A percentile compares a stretch with the other conserved stretches of the same genome.
phyloP scores from a whole-genome alignment of 2,329 filamentous ascomycete genomes.

The Monosporascus sp. region DNA sequence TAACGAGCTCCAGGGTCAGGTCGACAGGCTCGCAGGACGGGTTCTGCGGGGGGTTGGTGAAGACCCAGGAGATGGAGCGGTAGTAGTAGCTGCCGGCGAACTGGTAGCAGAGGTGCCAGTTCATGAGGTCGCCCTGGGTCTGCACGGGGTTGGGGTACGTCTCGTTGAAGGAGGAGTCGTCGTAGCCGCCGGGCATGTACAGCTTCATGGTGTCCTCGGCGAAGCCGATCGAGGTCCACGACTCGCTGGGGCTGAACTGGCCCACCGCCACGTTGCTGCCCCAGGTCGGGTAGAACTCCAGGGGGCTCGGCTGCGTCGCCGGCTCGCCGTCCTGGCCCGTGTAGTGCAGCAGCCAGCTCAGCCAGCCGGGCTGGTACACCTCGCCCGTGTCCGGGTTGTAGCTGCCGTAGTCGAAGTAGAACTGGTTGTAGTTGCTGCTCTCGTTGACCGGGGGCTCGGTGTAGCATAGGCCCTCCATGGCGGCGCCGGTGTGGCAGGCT shows the following conservation, averaged over 20 bases:
- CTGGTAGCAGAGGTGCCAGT: constrained; percentile 22
- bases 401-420: constrained; percentile 18
- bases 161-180: constrained; percentile 16
- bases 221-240: constrained; percentile 7
- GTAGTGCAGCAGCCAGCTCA: constrained; percentile 13
- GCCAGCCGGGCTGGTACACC: constrained; percentile 11
- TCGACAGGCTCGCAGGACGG: constrained; percentile 20
- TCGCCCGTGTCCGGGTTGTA: constrained; percentile 12
- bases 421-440: constrained; percentile 8
- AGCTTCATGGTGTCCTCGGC: constrained; percentile 13
- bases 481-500: constrained; percentile 19
- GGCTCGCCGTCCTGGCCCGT: constrained; percentile 5
- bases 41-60: constrained; percentile 16
- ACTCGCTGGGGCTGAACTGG: constrained; percentile 11
- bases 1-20: constrained; percentile 8
- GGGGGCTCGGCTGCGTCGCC: constrained; percentile 4
- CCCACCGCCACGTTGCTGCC: constrained; percentile 17
- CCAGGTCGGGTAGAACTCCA: constrained; percentile 9
- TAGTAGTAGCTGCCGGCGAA: constrained; percentile 19
- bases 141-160: constrained; percentile 5
- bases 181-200: constrained; percentile 14
- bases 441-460: constrained; percentile 4
- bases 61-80: constrained; percentile 20
- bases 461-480: constrained; percentile 19
- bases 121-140: constrained; percentile 11